A percentile compares a stretch with the other conserved stretches of the same genome.
phyloP scores from a whole-genome alignment of 192 early-diverging fungal species.

The Coemansia sp. region DNA sequence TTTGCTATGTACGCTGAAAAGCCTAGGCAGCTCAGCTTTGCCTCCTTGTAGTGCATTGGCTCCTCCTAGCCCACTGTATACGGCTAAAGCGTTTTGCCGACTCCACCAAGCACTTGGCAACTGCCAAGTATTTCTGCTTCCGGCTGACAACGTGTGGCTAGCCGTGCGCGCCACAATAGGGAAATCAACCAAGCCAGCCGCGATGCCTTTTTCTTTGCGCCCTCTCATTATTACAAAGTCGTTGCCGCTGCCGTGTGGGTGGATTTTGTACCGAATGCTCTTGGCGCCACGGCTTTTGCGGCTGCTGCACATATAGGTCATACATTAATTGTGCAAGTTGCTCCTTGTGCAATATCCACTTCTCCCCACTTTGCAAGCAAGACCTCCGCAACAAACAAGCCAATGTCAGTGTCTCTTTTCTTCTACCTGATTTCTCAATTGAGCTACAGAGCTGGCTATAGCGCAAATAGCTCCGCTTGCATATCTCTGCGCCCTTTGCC shows the following conservation, averaged over 20 bases:
- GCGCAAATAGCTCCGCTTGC: not conserved
- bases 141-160: not conserved
- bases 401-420: not conserved
- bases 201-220: too few relatives aligned
- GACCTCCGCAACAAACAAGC: too few relatives aligned
- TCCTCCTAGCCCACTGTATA: not conserved
- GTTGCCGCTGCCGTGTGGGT: too few relatives aligned
- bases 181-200: not conserved
- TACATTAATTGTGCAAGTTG: not conserved
- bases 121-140: not conserved
- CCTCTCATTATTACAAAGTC: too few relatives aligned
- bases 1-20: not conserved
- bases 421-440: not conserved
- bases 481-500: not conserved
- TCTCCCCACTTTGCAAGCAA: too few relatives aligned
- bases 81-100: not conserved
- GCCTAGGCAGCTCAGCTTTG: not conserved
- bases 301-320: not conserved
- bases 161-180: not conserved
- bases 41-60: too few relatives aligned
- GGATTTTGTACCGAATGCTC: constrained; percentile 1
- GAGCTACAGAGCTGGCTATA: not conserved
- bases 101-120: not conserved
- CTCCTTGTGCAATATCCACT: not conserved
- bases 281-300: constrained; percentile 3